Evolutionary conservation across 75 land plant genomes (phyloP).

Genomic region (Pinus tabuliformis): DNA sequence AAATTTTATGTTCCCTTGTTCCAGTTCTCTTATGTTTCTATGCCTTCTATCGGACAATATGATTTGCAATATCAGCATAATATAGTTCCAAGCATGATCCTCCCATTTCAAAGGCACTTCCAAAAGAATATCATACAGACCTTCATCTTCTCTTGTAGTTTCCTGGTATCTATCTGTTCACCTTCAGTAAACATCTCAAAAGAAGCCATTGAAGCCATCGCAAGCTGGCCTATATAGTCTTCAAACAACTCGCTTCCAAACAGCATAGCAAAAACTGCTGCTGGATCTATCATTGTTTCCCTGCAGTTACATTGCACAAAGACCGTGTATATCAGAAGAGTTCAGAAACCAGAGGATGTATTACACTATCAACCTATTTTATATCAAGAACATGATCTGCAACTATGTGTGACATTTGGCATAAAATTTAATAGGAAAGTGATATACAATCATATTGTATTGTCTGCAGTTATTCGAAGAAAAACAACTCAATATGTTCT

Average conservation of each 20-base stretch:
- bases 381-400: not conserved
- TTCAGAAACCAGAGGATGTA: not conserved
- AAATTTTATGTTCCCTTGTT: not conserved
- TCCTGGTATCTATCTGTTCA: slow-evolving; percentile 43
- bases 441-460: not conserved
- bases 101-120: slow-evolving; percentile 16
- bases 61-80: not conserved
- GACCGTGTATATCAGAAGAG: not conserved
- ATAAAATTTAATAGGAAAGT: not conserved
- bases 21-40: not conserved
- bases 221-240: slow-evolving; percentile 85
- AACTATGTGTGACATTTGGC: not conserved
- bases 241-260: slow-evolving; percentile 94
- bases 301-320: slow-evolving; percentile 23
- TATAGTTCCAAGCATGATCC: not conserved
- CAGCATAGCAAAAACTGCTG: slow-evolving; percentile 89
- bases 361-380: not conserved
- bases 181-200: slow-evolving; percentile 48
- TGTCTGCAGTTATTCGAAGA: not conserved
- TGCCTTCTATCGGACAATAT: not conserved
- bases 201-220: slow-evolving; percentile 83
- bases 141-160: slow-evolving; percentile 34
- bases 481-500: not conserved
- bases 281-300: slow-evolving; percentile 86
- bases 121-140: slow-evolving; percentile 58